A percentile compares a stretch with the other conserved stretches of the same genome.
These are phyloP conservation scores for Pleurotus giganteus DNA, from an alignment of 768 basidiomycete genomes.

Conservation along the genomic window DNA sequence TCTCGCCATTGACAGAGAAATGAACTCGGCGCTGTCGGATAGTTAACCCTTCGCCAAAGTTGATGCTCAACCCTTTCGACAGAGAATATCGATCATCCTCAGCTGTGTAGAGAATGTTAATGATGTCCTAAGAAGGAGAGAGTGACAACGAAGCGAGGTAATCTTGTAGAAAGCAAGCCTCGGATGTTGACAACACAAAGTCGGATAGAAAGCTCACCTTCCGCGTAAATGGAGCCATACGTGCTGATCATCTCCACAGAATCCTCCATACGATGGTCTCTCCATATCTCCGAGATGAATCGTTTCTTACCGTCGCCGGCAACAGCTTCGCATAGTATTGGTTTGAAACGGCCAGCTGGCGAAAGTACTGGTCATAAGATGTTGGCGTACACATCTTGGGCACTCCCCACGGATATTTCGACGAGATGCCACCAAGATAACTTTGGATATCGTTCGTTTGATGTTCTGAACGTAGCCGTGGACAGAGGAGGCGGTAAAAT, in stretches of 20 bases:
- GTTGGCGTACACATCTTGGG: constrained; percentile 27
- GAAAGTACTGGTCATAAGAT: constrained; percentile 32
- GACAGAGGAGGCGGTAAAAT: constrained; percentile 44
- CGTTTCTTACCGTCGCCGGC: constrained; percentile 36
- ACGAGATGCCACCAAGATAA: constrained; percentile 28
- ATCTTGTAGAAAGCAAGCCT: constrained; percentile 32
- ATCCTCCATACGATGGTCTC: constrained; percentile 37
- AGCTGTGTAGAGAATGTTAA: constrained; percentile 68
- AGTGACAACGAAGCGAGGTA: constrained; percentile 51
- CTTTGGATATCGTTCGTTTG: constrained; percentile 44
- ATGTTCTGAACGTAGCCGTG: constrained; percentile 50
- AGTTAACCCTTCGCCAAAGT: too few relatives aligned
- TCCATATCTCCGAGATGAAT: constrained; percentile 52
- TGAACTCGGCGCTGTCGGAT: too few relatives aligned
- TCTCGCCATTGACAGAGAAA: too few relatives aligned
- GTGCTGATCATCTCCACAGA: constrained; percentile 54
- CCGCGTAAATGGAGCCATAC: constrained; percentile 60
- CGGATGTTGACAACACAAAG: too few relatives aligned
- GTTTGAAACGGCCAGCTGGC: constrained; percentile 36
- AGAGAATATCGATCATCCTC: too few relatives aligned
- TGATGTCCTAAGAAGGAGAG: constrained; percentile 42
- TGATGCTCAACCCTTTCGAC: too few relatives aligned
- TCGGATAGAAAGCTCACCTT: constrained; percentile 38
- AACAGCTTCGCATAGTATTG: constrained; percentile 40
- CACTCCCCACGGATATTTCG: constrained; percentile 19